Evolutionary conservation across 78 protist species (phyloP), one percentile per base, ranked within the genome.

Genomic region (Bodo saltans): DNA sequence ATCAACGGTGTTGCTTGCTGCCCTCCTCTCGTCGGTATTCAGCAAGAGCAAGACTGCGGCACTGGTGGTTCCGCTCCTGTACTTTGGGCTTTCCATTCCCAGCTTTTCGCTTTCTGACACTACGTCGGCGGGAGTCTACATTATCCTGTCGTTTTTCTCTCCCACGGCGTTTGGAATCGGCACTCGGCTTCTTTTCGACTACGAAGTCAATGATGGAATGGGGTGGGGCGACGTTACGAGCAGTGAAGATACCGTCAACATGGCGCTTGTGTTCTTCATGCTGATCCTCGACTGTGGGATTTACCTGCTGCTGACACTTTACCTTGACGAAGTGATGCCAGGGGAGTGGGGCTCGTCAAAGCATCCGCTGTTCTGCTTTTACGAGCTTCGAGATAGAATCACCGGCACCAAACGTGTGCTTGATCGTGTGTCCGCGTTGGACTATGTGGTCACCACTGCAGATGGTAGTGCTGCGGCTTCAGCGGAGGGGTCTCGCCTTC

Each of bases 261-360:
- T 35, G 33, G 73, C 67, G 42, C 1, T 72, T 39, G 30, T 81
- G 78, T 23, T 81, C 38, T 4, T 70, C 60, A n/a, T 72, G 78
- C 17, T 68, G 28, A 3, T 8, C 12, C 17, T 25, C 32, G 86
- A 83, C 70, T 70, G 11, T 33, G 68, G 68, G 35, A 11, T 83
- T 32, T 74, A 74, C 74, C 74, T 74, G 27, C 28, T 34, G 34
- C 78, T 83, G 17, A 79, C 68, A 1, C 39, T 17, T 34, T 83
- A 83, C 68, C 53, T 83, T 29, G 79, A 83, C 42, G 39, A 1
- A 17, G 86, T 83, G 21, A 38, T 83, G 21, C 86, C 86, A 37
- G 2, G 47, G 27, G 78, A 83, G 78, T 83, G 8, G n/a, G 86
- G 86, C n/a, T 8, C 67, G 12, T 2, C 21, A n/a, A 3, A 32